Base-by-base conservation (phyloP, 2,329 filamentous ascomycete genomes). In the Apiospora pterosperma region DNA sequence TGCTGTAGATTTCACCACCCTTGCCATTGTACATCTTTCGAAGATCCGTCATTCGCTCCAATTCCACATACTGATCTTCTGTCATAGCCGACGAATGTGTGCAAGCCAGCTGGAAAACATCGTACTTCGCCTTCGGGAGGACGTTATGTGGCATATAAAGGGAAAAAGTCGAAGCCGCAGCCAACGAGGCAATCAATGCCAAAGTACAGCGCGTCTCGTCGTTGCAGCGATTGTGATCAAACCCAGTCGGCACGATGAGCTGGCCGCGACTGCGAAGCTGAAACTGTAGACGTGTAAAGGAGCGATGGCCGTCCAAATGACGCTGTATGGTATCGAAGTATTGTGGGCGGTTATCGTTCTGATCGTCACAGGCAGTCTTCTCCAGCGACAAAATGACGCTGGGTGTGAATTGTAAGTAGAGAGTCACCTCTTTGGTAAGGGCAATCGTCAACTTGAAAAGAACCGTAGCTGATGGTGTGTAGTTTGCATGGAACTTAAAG, bases 11-110 rank as follows among this genome's bases (percentile, higher is more conserved):
- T 31, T 7, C 23, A 36, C 62, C 62, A 5, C 62, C 62, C 19
- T 52, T 39, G 31, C 62, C 62, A 28, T 63, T 55, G 52, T 63
- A 63, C 21, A 63, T 31, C 11, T 34, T 59, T n/a, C 44, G 62
- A 5, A 58, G 16, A 39, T 63, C 62, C 36, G 23, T 36, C n/a
- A n/a, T 4, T 41, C 59, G 59, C 36, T 21, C 21, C 10, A 25
- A 41, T 23, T 12, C 36, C 21, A 25, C 4, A 61, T 42, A 14
- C 21, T 31, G 12, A 14, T 42, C 7, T 16, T 14, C 28, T 16
- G 28, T 36, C 28, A 19, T 12, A 11, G 16, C 34, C 44, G 41
- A 31, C 4, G 19, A 38, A 1, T n/a, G 11, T 21, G 14, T 10
- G 7, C 6, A 21, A 7, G 44, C 31, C 12, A 25, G 3, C 8